Base-by-base conservation (phyloP, 495 filamentous ascomycete species). In the Annulohypoxylon stygium region DNA sequence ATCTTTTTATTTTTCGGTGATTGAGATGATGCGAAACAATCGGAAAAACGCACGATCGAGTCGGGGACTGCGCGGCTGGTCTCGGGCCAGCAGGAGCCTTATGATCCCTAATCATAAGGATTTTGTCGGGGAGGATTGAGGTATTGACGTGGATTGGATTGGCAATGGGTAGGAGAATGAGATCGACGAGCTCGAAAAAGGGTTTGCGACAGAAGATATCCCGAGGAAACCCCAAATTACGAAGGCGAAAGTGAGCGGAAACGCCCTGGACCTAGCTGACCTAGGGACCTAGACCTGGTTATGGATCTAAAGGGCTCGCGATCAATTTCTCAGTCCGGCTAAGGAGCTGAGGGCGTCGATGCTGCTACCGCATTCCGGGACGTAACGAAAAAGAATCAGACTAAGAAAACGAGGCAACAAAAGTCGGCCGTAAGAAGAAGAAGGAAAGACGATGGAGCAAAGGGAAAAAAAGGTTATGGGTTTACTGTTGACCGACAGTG, bases 61-160 rank as follows among this genome's bases (percentile, higher is more conserved):
- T 78, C 61, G 86, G 82, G 9, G 85, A 85, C 77, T 84, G 85
- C 79, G 82, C 81, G 69, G 84, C 84, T 81, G 86, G 83, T 84
- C 85, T 82, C 74, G 84, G 85, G 81, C 83, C 87, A 83, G 86
- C 82, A 73, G 86, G 82, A 75, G 82, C 81, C 74, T 81, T 85
- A 78, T 83, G 81, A 77, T 87, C 85, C 80, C 82, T 82, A 80
- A 84, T 82, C 86, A 88, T 88, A 81, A 75, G 78, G 78, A 76
- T 61, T 61, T 20, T 60, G 70, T 41, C 53, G 53, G 59, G 64
- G 48, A 20, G 50, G 57, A 18, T 60, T 65, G 67, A 75, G 71
- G 72, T 68, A 18, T 60, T 65, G 67, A 75, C 73, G 72, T 68
- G 61, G 71, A 77, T 69, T 73, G 70, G 61, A 75, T 73, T 65